Conservation (phyloP, 2,329 filamentous ascomycete species). For the Zasmidium cellare region DNA sequence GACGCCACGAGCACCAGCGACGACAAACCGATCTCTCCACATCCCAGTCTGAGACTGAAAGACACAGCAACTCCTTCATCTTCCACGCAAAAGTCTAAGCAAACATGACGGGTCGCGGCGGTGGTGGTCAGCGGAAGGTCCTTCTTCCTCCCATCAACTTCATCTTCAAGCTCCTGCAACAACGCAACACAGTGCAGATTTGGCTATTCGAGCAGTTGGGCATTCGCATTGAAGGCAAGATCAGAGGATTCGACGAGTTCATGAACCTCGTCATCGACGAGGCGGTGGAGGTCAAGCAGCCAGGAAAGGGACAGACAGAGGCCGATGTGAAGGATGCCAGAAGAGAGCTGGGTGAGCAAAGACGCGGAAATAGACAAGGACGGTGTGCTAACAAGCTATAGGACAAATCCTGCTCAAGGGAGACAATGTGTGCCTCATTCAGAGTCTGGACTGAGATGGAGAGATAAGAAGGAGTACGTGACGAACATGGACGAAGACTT, state of each 20-base stretch:
- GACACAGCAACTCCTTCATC: constrained; percentile 25
- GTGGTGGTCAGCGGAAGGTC: constrained; percentile 60
- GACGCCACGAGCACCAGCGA: background rate
- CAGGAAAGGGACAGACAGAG: constrained; percentile 22
- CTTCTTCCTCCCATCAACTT: constrained; percentile 79
- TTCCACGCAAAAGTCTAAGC: constrained; percentile 28
- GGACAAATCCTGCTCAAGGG: constrained; percentile 85
- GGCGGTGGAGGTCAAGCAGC: constrained; percentile 78
- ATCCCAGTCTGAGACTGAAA: background rate
- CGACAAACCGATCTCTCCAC: background rate
- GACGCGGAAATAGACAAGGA: background rate
- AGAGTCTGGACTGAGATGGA: constrained; percentile 25
- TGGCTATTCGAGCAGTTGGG: constrained; percentile 97
- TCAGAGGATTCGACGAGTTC: constrained; percentile 97
- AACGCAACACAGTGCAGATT: constrained; percentile 82
- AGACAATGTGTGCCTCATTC: constrained; percentile 84
- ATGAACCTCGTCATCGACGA: constrained; percentile 99
- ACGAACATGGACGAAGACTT: background rate
- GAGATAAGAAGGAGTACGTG: background rate
- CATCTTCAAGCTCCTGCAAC: constrained; percentile 88
- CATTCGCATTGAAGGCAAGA: constrained; percentile 94
- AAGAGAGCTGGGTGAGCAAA: constrained; percentile 18
- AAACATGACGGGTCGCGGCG: constrained; percentile 57
- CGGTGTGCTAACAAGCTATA: constrained; percentile 37
- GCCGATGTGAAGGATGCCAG: constrained; percentile 22